Evolutionary conservation across 345 rosid species (phyloP).

Genomic region (Cardamine occulta): DNA sequence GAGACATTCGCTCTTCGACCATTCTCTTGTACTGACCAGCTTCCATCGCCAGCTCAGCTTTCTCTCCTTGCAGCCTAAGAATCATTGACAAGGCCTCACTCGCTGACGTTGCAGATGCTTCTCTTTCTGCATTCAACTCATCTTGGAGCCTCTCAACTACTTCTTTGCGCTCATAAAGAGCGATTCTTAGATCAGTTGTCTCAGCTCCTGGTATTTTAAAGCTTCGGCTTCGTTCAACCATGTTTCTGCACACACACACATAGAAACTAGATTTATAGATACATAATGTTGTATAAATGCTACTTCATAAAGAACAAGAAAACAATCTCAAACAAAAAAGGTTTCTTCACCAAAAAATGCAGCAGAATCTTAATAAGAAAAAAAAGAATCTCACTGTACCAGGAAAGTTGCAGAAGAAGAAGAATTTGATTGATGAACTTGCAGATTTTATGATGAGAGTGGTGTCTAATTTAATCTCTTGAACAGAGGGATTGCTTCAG

Average conservation of each 20-base stretch:
- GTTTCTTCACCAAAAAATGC: not conserved
- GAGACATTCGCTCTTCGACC: constrained; percentile 73
- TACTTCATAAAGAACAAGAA: not conserved
- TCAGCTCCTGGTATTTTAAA: constrained; percentile 48
- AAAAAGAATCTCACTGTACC: constrained; percentile 17
- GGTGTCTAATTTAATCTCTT: constrained; percentile 17
- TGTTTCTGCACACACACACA: constrained; percentile 36
- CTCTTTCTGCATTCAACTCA: constrained; percentile 79
- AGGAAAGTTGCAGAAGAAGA: constrained; percentile 13
- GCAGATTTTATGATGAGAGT: not conserved
- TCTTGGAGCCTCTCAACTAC: constrained; percentile 67
- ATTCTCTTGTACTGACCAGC: constrained; percentile 81
- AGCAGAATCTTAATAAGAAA: constrained; percentile 16
- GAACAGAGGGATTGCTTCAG: constrained; percentile 16
- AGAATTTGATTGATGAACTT: constrained; percentile 5
- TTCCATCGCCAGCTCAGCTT: constrained; percentile 74
- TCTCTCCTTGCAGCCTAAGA: constrained; percentile 85
- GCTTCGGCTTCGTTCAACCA: constrained; percentile 53
- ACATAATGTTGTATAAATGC: constrained; percentile 13
- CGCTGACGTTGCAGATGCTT: constrained; percentile 71
- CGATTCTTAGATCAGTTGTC: constrained; percentile 49
- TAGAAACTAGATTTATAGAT: not conserved
- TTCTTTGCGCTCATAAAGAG: constrained; percentile 67
- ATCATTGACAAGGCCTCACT: constrained; percentile 90
- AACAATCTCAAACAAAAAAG: not conserved